Base-by-base conservation (phyloP, 306 rosid genomes). In the Trifolium repens region DNA sequence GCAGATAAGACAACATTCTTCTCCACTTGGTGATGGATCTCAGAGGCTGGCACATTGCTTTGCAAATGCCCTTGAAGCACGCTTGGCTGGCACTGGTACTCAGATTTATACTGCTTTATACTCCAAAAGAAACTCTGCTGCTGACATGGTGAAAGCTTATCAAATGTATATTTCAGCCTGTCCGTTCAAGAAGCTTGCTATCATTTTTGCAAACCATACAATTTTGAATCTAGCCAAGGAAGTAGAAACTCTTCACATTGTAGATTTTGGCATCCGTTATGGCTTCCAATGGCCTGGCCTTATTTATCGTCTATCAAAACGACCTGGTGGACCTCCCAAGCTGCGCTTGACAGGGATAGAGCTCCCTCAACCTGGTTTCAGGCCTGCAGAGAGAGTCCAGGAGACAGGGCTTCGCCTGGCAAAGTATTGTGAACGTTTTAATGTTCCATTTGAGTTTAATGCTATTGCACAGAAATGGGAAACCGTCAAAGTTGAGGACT, bases 271-370 rank as follows among this genome's bases (percentile, higher is more conserved):
- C 55, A 90, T 93, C 85, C 85, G 80, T 0, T 85, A 90, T 59
- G 98, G 98, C 49, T 93, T 90, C 74, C 98, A 89, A 22, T 93
- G 96, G 96, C 98, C 98, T 39, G 81, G 81, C 30, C 89, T 93
- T 60, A 89, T 93, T 22, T 82, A 85, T 16, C 58, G 76, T 71
- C 89, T 93, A 19, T 87, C 94, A 16, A 60, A 59, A 43, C 84
- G 90, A 65, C 19, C 73, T 2, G 94, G 89, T 24, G 94, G 96
- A 5, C 91, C 94, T 64, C 98, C 94, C 49, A 93, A 86, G 58
- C 79, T 93, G 26, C 89, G 90, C 64, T 82, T 93, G 75, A 93
- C 98, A 0, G 98, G 92, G 79, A 87, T 93, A 78, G 98, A 93
- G 57, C 15, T 83, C 72, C 98, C 96, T 8, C 90, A 80, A 72